Percentiles rank a stretch among this genome's conserved stretches.
phyloP scores from a whole-genome alignment of 225 moss, liverwort and hornwort species.

The Sphagnum tenellum region DNA sequence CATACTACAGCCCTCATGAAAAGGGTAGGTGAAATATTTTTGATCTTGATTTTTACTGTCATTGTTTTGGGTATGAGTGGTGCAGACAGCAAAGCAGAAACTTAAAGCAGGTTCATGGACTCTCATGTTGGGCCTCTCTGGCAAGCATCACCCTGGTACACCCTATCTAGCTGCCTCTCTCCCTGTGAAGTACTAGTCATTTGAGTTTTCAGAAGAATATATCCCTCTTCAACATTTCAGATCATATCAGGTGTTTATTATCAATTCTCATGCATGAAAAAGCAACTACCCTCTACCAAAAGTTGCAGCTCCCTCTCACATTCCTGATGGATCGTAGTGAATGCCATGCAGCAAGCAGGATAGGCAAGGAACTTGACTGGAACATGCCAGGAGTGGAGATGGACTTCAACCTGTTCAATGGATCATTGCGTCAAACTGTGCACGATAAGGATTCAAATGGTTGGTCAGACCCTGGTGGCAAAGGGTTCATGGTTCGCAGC shows the following conservation, averaged over 20 bases:
- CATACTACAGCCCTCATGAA: no score
- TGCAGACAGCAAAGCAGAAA: conserved; percentile 44
- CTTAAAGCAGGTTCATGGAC: conserved; percentile 53
- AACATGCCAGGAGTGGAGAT: conserved; percentile 16
- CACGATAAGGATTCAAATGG: conserved; percentile 46
- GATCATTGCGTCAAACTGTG: conserved; percentile 34
- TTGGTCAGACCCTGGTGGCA: conserved; percentile 68
- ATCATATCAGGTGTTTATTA: background rate
- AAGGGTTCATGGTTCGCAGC: conserved; percentile 69
- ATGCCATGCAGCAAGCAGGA: conserved; percentile 37
- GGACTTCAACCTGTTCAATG: conserved; percentile 36
- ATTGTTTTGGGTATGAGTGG: conserved; percentile 2
- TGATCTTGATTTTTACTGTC: no score
- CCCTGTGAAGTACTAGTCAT: no score
- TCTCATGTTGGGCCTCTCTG: conserved; percentile 47
- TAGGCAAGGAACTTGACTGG: conserved; percentile 39
- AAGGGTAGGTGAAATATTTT: no score
- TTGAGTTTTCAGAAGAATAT: background rate
- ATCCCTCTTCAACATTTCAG: background rate
- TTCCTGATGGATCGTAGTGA: background rate
- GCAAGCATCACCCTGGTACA: conserved; percentile 31
- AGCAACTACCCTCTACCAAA: no score
- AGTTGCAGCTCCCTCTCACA: no score
- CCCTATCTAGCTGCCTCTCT: background rate
- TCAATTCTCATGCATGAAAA: no score